Conservation (phyloP, 352 stramenopile species). For the Pythium sukuiense region DNA sequence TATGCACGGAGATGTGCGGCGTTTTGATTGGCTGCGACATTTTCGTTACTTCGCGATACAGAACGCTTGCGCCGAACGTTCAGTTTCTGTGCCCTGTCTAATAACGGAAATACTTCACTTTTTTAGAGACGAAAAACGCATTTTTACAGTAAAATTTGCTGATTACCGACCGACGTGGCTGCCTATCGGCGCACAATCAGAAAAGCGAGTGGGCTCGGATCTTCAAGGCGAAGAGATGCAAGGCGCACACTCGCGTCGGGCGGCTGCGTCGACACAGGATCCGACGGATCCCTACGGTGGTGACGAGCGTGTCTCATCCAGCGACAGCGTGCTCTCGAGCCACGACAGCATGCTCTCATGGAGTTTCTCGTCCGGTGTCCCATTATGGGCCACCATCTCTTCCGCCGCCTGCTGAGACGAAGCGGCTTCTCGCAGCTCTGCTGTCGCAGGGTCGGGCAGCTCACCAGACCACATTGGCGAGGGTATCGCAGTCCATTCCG, state of each 20-base stretch:
- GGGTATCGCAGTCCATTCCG: background rate
- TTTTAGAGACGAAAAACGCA: background rate
- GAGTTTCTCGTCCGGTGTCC: background rate
- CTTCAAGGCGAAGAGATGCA: background rate
- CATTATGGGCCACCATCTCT: background rate
- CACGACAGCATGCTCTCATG: conserved; percentile 27
- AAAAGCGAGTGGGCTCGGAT: background rate
- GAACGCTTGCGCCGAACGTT: background rate
- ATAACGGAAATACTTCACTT: background rate
- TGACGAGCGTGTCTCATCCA: conserved; percentile 22
- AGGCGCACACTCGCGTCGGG: background rate
- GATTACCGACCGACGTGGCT: background rate
- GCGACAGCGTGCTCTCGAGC: conserved; percentile 23
- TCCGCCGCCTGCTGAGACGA: conserved; percentile 10
- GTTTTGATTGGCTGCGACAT: background rate
- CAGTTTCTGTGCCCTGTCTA: background rate
- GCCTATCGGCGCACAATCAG: background rate
- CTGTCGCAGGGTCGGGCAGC: background rate
- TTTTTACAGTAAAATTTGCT: background rate
- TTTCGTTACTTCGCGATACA: background rate
- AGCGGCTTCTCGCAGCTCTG: background rate
- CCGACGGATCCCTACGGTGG: background rate
- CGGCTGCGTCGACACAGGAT: background rate
- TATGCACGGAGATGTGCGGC: background rate
- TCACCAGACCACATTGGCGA: background rate